Conservation (phyloP, 129 eudicot genomes). For the sunflower (Helianthus annuus) region DNA sequence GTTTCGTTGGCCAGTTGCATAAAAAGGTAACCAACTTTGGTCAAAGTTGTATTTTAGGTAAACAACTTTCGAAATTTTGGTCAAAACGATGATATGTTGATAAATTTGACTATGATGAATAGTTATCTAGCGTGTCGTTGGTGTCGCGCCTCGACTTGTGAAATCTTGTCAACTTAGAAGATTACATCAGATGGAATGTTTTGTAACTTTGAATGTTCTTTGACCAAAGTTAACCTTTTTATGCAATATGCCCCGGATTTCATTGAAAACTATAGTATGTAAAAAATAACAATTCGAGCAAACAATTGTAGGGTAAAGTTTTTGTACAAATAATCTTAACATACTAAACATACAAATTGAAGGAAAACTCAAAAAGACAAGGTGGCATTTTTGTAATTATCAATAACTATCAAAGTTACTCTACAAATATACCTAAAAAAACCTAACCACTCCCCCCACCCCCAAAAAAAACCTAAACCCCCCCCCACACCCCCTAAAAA, state of each 20-base stretch:
- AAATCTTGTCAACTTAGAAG: neutral
- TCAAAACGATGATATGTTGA: neutral
- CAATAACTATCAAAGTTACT: too few relatives aligned
- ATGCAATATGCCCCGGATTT: neutral
- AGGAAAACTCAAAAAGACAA: too few relatives aligned
- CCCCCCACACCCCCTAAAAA: too few relatives aligned
- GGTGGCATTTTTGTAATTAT: too few relatives aligned
- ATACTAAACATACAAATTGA: too few relatives aligned
- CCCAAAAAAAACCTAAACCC: too few relatives aligned
- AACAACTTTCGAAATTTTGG: neutral
- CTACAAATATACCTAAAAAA: too few relatives aligned
- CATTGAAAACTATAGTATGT: too few relatives aligned
- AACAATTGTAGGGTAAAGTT: neutral
- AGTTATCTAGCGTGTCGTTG: neutral
- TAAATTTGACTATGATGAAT: too few relatives aligned
- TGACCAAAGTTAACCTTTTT: neutral
- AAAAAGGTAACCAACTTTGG: neutral
- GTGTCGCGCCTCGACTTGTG: neutral
- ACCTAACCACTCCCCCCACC: too few relatives aligned
- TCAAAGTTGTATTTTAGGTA: neutral
- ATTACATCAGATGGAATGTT: neutral
- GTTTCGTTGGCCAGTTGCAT: neutral
- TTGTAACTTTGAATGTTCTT: neutral
- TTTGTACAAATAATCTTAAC: too few relatives aligned
- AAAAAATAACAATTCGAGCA: neutral